These are phyloP conservation scores for Ogataea parapolymorpha DNA, from an alignment of 805 yeast genomes.

Conservation along the genomic window DNA sequence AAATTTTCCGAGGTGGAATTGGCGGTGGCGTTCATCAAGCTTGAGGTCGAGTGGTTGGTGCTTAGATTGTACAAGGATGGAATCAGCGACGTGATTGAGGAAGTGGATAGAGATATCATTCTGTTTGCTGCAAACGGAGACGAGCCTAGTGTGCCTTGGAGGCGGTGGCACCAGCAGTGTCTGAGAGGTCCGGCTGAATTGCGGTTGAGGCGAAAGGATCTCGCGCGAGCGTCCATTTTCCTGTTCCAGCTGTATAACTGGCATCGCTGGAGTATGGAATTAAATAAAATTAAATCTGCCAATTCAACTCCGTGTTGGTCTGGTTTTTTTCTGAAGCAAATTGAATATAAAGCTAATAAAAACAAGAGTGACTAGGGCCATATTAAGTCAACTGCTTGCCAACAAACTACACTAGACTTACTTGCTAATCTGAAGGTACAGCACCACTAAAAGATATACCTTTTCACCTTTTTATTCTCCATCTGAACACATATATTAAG, in stretches of 20 bases:
- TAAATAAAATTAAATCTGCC: conserved; percentile 2
- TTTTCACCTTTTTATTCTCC: neutral
- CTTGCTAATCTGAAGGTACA: neutral
- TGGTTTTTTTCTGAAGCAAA: conserved; percentile 3
- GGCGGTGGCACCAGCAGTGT: conserved; percentile 3
- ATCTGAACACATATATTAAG: neutral
- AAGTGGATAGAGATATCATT: conserved; percentile 31
- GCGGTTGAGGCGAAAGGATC: conserved; percentile 7
- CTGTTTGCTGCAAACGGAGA: conserved; percentile 23
- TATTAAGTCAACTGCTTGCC: neutral
- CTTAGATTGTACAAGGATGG: conserved; percentile 30
- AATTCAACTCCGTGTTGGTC: conserved; percentile 1
- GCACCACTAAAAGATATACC: too few species aligned
- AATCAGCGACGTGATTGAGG: conserved; percentile 30
- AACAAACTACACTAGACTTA: neutral
- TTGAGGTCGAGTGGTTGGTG: conserved; percentile 24
- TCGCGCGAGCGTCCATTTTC: conserved; percentile 6
- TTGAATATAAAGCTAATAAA: neutral
- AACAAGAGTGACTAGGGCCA: neutral
- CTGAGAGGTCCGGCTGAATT: neutral
- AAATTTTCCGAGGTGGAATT: conserved; percentile 15
- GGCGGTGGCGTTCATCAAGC: conserved; percentile 12
- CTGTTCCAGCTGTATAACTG: conserved; percentile 3
- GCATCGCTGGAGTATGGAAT: conserved; percentile 1
- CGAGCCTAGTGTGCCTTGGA: neutral